These are phyloP conservation scores for Termitomyces sp. DNA, from an alignment of 768 basidiomycete species.

Conservation along the genomic window DNA sequence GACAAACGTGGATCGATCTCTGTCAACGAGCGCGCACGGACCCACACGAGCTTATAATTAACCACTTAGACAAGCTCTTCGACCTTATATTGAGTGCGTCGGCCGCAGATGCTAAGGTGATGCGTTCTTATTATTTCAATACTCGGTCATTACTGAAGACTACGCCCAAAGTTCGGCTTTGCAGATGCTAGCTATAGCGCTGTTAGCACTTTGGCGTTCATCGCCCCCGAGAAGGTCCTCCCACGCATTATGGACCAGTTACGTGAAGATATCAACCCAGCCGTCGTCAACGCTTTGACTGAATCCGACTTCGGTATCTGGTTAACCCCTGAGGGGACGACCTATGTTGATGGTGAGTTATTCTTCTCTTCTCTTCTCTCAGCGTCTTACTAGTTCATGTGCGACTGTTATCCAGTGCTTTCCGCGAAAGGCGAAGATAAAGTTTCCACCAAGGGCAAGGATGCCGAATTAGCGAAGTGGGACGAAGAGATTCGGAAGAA, in stretches of 20 bases:
- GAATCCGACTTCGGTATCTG: conserved; percentile 80
- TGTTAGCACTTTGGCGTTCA: conserved; percentile 73
- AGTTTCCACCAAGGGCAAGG: conserved; percentile 72
- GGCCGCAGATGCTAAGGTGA: conserved; percentile 44
- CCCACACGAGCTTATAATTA: conserved; percentile 57
- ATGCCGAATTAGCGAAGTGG: conserved; percentile 89
- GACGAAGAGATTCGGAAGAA: conserved; percentile 90
- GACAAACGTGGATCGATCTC: conserved; percentile 79
- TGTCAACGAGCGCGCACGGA: conserved; percentile 69
- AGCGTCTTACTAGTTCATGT: background rate
- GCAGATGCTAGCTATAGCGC: conserved; percentile 72
- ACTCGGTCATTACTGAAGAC: background rate
- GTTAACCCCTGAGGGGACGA: conserved; percentile 78
- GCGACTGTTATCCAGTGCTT: conserved; percentile 44
- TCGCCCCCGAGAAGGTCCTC: conserved; percentile 67
- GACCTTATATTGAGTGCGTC: conserved; percentile 46
- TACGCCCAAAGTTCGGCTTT: conserved; percentile 38
- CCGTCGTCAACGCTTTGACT: conserved; percentile 57
- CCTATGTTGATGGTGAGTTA: conserved; percentile 72
- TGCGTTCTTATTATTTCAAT: background rate
- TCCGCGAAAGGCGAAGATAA: conserved; percentile 51
- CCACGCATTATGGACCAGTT: conserved; percentile 71
- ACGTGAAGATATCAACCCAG: conserved; percentile 57
- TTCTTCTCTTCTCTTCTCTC: background rate
- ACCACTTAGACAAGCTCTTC: conserved; percentile 47